Evolutionary conservation across 176 grass and related monocot genomes (phyloP), one percentile per base, ranked within the genome.

Genomic region (Poa annua): DNA sequence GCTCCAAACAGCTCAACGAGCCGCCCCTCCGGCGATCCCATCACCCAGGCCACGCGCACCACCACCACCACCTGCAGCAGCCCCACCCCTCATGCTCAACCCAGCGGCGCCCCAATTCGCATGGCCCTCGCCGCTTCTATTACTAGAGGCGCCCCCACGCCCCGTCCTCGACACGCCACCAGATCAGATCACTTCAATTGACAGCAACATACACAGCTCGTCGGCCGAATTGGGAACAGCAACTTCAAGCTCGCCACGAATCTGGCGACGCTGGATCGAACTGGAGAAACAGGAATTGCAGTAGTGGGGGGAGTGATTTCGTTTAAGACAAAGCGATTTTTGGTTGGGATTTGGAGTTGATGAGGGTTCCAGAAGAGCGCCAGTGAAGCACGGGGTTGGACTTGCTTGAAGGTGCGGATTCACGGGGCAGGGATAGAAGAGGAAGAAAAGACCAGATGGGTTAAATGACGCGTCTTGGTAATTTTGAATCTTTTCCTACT

Each of bases 21-120:
- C 63, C 83, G 88, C 80, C 76, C 84, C 34, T 90, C 96, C 34
- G 89, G 52, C 14, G 90, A 89, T 86, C 87, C 96, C 96, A 92
- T 99, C 75, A 29, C 36, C 80, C 72, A 88, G 75, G 74, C 86
- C 54, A 90, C 66, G 63, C 91, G 86, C 74, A 54, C 77, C 86
- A 21, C 86, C 70, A 48, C 88, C 88, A 80, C 92, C 69, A 17
- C 50, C 61, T 1, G 16, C 75, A 86, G 6, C 80, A 67, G 29
- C 59, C 29, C 60, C 80, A 44, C 88, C 57, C 80, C 67, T 86
- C 88, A 86, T 86, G 74, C 80, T 86, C 84, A 86, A 75, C 78
- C 32, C 41, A 80, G 84, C 50, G 80, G 83, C 50, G 80, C 75
- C 68, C 79, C 84, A 74, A 86, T 79, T 76, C 21, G 17, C 88